A percentile compares a stretch with the other conserved stretches of the same genome.
Conservation (phyloP, 2,329 filamentous ascomycete genomes). For the Didymella glomerata region DNA sequence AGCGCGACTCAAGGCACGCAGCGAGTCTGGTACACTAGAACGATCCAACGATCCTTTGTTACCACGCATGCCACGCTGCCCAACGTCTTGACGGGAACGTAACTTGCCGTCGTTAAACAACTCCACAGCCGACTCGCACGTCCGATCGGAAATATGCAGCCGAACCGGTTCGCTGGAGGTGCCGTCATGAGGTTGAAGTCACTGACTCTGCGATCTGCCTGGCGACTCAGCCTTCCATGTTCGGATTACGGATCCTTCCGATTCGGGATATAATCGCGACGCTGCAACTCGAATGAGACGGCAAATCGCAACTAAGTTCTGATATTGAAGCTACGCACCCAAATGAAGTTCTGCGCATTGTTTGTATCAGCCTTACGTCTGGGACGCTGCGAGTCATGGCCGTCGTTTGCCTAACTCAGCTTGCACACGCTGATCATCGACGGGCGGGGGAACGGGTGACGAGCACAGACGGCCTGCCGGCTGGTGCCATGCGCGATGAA, state of each 20-base stretch:
- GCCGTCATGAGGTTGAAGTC: not conserved
- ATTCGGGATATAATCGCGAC: not conserved
- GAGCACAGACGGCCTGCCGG: constrained; percentile 4
- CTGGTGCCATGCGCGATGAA: constrained; percentile 1
- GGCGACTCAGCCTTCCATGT: not conserved
- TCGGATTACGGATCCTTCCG: not conserved
- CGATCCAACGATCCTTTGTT: constrained; percentile 11
- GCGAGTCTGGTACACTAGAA: constrained; percentile 15
- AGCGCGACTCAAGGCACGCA: constrained; percentile 1
- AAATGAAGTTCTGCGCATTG: not conserved
- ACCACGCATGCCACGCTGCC: constrained; percentile 3
- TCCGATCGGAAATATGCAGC: constrained; percentile 1
- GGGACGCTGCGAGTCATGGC: constrained; percentile 11
- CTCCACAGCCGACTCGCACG: constrained; percentile 5
- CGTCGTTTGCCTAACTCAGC: constrained; percentile 6
- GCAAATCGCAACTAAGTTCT: not conserved
- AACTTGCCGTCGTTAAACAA: constrained; percentile 7
- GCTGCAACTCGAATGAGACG: not conserved
- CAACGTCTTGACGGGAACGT: constrained; percentile 6
- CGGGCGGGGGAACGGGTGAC: constrained; percentile 11
- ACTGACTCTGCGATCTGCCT: not conserved
- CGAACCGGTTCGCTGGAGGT: not conserved
- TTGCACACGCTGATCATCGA: constrained; percentile 9
- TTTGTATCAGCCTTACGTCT: constrained; percentile 14
- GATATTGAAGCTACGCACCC: not conserved